Percentiles rank a stretch among this genome's conserved stretches.
These are phyloP conservation scores for Hypoxylon sp. DNA, from an alignment of 2,329 filamentous ascomycete species.

Conservation along the genomic window DNA sequence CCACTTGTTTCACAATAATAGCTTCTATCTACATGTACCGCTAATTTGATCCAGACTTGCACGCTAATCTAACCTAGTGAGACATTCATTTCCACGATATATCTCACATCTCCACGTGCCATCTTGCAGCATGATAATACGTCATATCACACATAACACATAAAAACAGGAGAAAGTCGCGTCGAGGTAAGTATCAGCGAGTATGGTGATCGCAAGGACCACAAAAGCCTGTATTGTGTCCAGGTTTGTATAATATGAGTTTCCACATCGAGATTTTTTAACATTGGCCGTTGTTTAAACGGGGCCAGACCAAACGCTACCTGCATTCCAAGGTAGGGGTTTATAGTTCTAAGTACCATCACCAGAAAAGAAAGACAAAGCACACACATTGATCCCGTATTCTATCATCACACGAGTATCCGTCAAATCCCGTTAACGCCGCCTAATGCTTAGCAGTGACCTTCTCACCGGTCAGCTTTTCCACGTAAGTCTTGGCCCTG, in stretches of 20 bases:
- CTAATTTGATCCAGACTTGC: neutral
- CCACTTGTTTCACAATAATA: neutral
- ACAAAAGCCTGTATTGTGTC: conserved; percentile 29
- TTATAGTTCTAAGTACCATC: conserved; percentile 21
- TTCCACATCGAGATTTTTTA: conserved; percentile 12
- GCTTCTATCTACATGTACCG: neutral
- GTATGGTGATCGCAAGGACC: conserved; percentile 15
- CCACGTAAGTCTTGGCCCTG: conserved; percentile 77
- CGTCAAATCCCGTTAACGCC: conserved; percentile 52
- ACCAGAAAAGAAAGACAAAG: conserved; percentile 20
- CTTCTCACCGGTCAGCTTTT: conserved; percentile 75
- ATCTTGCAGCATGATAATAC: neutral
- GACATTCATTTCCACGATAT: neutral
- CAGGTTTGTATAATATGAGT: conserved; percentile 24
- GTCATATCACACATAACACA: neutral
- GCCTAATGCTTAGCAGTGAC: conserved; percentile 78
- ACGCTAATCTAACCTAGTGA: neutral
- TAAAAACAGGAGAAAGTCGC: neutral
- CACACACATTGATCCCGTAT: conserved; percentile 31
- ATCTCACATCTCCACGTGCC: neutral
- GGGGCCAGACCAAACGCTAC: conserved; percentile 5
- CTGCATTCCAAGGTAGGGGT: conserved; percentile 5
- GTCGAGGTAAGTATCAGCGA: neutral
- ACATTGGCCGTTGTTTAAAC: neutral
- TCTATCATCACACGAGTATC: conserved; percentile 46